Base-by-base conservation (phyloP, 441 rosid species). In the Viola pubescens region DNA sequence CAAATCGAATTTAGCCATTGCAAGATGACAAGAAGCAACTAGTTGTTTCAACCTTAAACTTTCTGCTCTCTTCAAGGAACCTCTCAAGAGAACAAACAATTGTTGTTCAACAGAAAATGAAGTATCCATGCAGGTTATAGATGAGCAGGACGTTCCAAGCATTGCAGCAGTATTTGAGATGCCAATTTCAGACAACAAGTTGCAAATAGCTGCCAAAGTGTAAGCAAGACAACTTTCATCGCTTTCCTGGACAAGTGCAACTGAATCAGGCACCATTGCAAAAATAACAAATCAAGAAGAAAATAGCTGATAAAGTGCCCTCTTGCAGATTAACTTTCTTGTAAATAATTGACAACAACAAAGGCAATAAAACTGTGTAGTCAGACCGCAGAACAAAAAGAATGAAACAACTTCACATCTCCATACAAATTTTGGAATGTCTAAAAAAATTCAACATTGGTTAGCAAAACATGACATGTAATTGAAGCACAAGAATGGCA, bases 211-310 rank as follows among this genome's bases (percentile, higher is more conserved):
- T 54, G 94, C 83, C 70, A 90, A 71, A 48, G 97, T 86, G 76
- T 94, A 94, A 48, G 96, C 96, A 79, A 94, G 97, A 78, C 96
- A 94, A 47, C 91, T 80, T 63, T 90, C 98, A 73, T 90, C 83
- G 69, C 87, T 79, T 69, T 79, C 78, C 98, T 94, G 95, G 88
- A 82, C 19, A 72, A 72, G 61, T 59, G 42, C 12, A 52, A 61
- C 59, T 59, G 34, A 43, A 73, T 70, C 44, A 61, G 67, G 53
- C 60, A 51, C 47, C 12, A 34, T 11, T 9, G 48, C 37, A 52
- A 4, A 58, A 40, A 47, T 56, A 61, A 47, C 46, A 58, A 53
- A 45, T 46, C 9, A 39, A 57, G 58, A 42, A 57, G 43, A 49
- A 6, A 56, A 12, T 13, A 55, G 10, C 53, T 14, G 13, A 37